Percentiles rank a stretch among this genome's conserved stretches.
Evolutionary conservation across 2,329 filamentous ascomycete genomes (phyloP).

Genomic region (Dactylellina parvicollis): DNA sequence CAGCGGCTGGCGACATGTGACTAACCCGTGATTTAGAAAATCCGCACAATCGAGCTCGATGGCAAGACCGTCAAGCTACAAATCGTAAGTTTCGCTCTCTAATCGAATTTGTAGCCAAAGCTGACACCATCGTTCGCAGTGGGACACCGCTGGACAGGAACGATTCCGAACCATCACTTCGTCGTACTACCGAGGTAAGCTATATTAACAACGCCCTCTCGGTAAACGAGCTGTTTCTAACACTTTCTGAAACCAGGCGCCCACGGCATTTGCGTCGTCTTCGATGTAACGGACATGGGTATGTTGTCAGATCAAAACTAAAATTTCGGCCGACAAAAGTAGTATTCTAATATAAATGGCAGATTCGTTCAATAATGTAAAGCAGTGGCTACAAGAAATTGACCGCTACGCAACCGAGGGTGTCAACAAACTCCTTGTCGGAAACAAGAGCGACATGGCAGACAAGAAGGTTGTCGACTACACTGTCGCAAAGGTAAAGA

Average conservation of each 20-base stretch:
- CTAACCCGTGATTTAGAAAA: constrained; percentile 75
- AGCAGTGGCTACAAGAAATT: constrained; percentile 99
- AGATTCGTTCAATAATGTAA: constrained; percentile 99
- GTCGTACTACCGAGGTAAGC: constrained; percentile 84
- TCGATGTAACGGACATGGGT: constrained; percentile 99
- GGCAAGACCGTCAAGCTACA: constrained; percentile 99
- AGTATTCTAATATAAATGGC: background rate
- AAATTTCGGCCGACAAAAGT: background rate
- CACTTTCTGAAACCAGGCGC: constrained; percentile 68
- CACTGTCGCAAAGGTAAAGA: constrained; percentile 96
- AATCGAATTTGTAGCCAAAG: background rate
- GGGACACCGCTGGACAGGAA: constrained; percentile 99
- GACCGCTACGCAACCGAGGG: constrained; percentile 99
- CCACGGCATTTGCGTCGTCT: constrained; percentile 99
- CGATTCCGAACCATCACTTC: constrained; percentile 99
- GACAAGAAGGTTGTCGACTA: constrained; percentile 99
- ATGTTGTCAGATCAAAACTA: constrained; percentile 20
- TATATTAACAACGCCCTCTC: constrained; percentile 7
- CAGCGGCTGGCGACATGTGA: background rate
- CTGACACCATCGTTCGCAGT: constrained; percentile 68
- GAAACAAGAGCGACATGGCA: constrained; percentile 99
- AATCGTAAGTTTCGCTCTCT: constrained; percentile 74
- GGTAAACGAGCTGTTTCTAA: constrained; percentile 25
- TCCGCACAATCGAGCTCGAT: constrained; percentile 98
- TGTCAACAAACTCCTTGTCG: constrained; percentile 98